A percentile compares a stretch with the other conserved stretches of the same genome.
Conservation (phyloP, 2,329 filamentous ascomycete species). For the Scytalidium sp. region DNA sequence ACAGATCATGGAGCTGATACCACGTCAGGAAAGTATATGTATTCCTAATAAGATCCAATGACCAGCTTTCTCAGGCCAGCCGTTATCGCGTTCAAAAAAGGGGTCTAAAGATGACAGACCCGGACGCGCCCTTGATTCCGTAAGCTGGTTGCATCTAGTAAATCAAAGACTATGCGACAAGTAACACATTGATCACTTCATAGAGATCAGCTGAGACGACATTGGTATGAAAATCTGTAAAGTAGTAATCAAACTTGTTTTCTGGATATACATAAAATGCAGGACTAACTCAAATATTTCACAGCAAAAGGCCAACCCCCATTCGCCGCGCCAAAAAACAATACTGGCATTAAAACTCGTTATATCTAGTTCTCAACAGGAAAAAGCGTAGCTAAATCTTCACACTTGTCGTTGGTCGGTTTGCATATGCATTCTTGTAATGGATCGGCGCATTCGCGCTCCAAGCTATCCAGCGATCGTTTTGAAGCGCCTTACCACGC, state of each 20-base stretch:
- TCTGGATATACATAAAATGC: background rate
- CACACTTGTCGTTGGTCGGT: constrained; percentile 19
- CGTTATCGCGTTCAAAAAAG: too few relatives aligned
- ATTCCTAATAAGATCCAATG: too few relatives aligned
- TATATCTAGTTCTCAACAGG: background rate
- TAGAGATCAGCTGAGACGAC: too few relatives aligned
- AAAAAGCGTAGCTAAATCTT: constrained; percentile 21
- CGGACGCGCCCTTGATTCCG: too few relatives aligned
- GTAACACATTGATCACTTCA: too few relatives aligned
- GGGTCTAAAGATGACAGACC: too few relatives aligned
- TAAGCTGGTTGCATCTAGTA: too few relatives aligned
- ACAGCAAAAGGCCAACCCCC: background rate
- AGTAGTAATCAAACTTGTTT: background rate
- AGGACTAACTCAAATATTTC: background rate
- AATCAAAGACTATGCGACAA: too few relatives aligned
- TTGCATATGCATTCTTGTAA: constrained; percentile 18
- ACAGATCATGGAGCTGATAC: too few relatives aligned
- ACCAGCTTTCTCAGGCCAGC: too few relatives aligned
- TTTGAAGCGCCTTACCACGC: constrained; percentile 63
- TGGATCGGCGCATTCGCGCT: constrained; percentile 38
- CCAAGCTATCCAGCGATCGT: constrained; percentile 20
- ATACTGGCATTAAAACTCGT: background rate
- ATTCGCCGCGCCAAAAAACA: background rate
- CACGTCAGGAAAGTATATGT: too few relatives aligned
- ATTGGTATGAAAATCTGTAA: too few relatives aligned